Evolutionary conservation across 2,329 filamentous ascomycete species (phyloP).

Genomic region (Claviceps sp.): DNA sequence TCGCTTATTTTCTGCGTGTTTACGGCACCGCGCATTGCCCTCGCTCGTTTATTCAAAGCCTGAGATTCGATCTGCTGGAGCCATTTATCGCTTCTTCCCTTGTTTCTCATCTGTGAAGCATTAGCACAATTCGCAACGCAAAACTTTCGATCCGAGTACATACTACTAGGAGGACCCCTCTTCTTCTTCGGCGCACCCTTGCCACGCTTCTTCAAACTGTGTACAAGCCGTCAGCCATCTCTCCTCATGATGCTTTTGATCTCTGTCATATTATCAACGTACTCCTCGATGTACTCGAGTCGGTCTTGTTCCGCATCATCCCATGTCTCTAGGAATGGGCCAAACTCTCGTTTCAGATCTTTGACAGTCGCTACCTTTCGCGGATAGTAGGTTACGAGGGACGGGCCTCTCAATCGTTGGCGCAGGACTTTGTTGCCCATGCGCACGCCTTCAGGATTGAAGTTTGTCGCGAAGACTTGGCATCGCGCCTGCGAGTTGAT

Average conservation of each 20-base stretch:
- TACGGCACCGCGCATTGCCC: background rate
- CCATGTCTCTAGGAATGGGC: conserved; percentile 50
- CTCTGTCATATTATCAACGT: conserved; percentile 16
- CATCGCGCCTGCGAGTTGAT: conserved; percentile 57
- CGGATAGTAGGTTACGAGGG: conserved; percentile 80
- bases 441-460: conserved; percentile 71
- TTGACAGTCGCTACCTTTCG: conserved; percentile 56
- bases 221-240: conserved; percentile 15
- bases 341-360: conserved; percentile 60
- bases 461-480: conserved; percentile 80
- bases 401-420: conserved; percentile 73
- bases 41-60: background rate
- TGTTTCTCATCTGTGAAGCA: conserved; percentile 13
- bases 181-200: conserved; percentile 89
- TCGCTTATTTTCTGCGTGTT: background rate
- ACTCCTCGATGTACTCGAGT: conserved; percentile 59
- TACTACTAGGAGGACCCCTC: conserved; percentile 34
- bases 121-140: background rate
- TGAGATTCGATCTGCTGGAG: background rate
- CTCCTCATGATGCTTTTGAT: background rate
- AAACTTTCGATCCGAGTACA: background rate
- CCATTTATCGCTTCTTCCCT: conserved; percentile 18
- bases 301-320: conserved; percentile 71
- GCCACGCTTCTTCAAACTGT: conserved; percentile 61
- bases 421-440: conserved; percentile 87